Evolutionary conservation across 257 asterid genomes (phyloP), one percentile per base, ranked within the genome.

Genomic region (Scutellaria baicalensis): DNA sequence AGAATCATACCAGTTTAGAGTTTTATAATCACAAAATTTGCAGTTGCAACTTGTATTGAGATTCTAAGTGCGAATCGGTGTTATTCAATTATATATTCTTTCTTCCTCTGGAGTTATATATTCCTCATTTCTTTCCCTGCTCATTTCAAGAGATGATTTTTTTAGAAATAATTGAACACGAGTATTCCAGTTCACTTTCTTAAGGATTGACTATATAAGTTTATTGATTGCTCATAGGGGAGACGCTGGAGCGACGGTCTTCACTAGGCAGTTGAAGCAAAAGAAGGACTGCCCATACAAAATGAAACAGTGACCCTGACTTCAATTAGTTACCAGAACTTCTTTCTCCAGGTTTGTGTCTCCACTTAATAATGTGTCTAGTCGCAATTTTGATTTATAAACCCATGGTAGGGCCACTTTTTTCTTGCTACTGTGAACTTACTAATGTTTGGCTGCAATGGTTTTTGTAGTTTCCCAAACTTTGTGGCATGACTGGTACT

Each of bases 201-300:
- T 68, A 33, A 43, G 59, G 39, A 33, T 58, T 64, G 18, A 70
- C 52, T 52, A 39, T 35, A 70, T 59, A 27, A 50, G 61, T 67
- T 70, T 35, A 40, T 64, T 43, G 48, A 65, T 70, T 74, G 74
- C 60, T 72, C 71, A 47, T 61, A 94, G 99, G 99, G 99, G 71
- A 88, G 99, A 77, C 97, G 99, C 44, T 94, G 99, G 99, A 88
- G 99, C 81, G 99, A 94, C 81, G 99, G 99, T 77, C 99, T 94
- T 86, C 99, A 94, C 87, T 97, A 94, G 78, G 99, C 99, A 62
- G 99, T 94, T 71, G 99, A 94, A 89, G 99, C 96, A 61, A 94
- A 94, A 85, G 97, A 94, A 85, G 93, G 92, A 51, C 70, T 94
- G 75, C 95, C 99, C 68, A 85, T 94, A 75, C 99, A 94, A 84